Evolutionary conservation across 1,284 basidiomycete genomes (phyloP).

Genomic region (Apiotrichum sp.): DNA sequence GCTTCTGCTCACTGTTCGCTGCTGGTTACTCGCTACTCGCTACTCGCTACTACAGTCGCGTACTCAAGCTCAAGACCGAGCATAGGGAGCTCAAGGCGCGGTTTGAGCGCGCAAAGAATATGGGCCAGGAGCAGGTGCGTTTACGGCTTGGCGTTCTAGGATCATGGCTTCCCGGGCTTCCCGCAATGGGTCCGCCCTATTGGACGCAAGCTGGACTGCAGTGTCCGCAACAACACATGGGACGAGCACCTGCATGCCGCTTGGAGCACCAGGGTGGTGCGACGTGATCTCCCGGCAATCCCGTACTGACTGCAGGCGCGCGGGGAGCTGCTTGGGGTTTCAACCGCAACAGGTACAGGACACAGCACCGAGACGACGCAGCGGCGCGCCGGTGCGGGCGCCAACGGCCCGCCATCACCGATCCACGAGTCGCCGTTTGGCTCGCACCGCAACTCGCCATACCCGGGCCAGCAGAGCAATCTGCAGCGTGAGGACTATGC

Average conservation of each 20-base stretch:
- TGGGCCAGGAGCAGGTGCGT: slow-evolving; percentile 37
- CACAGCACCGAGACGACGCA: slow-evolving; percentile 33
- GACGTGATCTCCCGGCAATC: not conserved
- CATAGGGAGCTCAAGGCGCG: slow-evolving; percentile 46
- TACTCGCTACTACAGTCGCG: slow-evolving; percentile 33
- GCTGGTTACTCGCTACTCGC: too few species aligned
- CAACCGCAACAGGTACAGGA: slow-evolving; percentile 22
- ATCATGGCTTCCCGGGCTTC: too few species aligned
- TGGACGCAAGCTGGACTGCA: too few species aligned
- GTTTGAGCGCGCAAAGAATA: slow-evolving; percentile 48
- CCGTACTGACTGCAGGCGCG: slow-evolving; percentile 22
- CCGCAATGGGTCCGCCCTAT: too few species aligned
- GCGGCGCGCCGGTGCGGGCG: slow-evolving; percentile 26
- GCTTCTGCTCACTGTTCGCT: too few species aligned
- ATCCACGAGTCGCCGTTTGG: slow-evolving; percentile 38
- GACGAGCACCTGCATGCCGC: too few species aligned
- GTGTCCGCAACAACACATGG: too few species aligned
- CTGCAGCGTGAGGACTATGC: slow-evolving; percentile 62
- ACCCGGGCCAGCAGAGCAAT: slow-evolving; percentile 28
- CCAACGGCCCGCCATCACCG: slow-evolving; percentile 52
- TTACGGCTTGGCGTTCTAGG: too few species aligned
- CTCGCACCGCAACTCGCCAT: slow-evolving; percentile 45
- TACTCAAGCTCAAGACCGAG: slow-evolving; percentile 48
- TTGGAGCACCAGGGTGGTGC: not conserved
- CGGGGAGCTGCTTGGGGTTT: slow-evolving; percentile 29